Percentiles rank a stretch among this genome's conserved stretches.
These are phyloP conservation scores for Chytriomyces confervae DNA, from an alignment of 192 early-diverging fungal species.

Conservation along the genomic window DNA sequence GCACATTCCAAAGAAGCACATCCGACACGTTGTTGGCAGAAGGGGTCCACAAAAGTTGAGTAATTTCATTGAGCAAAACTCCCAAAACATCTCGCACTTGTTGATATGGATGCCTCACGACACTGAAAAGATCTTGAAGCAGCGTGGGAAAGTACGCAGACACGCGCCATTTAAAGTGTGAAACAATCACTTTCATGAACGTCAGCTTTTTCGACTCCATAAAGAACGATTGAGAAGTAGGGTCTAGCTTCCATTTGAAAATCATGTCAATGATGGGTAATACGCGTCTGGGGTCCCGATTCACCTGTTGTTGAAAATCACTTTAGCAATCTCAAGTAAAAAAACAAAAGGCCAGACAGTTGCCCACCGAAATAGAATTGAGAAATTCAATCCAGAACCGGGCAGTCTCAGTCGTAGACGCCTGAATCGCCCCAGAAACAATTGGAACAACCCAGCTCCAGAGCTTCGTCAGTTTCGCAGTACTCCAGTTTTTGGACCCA, in stretches of 20 bases:
- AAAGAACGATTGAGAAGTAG: conserved; percentile 81
- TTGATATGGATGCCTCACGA: conserved; percentile 83
- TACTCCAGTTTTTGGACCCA: conserved; percentile 87
- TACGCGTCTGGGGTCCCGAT: conserved; percentile 83
- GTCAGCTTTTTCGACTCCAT: conserved; percentile 81
- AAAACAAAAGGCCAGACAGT: too few relatives aligned
- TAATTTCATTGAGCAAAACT: conserved; percentile 53
- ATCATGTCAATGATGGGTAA: conserved; percentile 74
- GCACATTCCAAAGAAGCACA: conserved; percentile 16
- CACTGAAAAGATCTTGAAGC: conserved; percentile 59
- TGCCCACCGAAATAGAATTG: conserved; percentile 55
- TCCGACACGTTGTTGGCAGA: conserved; percentile 30
- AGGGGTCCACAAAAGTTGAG: conserved; percentile 32
- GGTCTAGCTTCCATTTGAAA: conserved; percentile 70
- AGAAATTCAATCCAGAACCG: conserved; percentile 78
- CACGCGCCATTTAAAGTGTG: conserved; percentile 74
- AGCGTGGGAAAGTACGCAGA: conserved; percentile 39
- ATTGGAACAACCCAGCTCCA: conserved; percentile 77
- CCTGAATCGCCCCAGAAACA: conserved; percentile 63
- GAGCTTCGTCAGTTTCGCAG: conserved; percentile 50
- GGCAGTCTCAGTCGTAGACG: conserved; percentile 75
- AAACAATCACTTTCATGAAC: conserved; percentile 66
- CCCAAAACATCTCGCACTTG: conserved; percentile 86
- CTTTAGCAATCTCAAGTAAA: background rate
- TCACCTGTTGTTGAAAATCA: conserved; percentile 29